These are phyloP conservation scores for Schoenoplectus triqueter DNA, from an alignment of 202 grass and related monocot genomes.

Conservation along the genomic window DNA sequence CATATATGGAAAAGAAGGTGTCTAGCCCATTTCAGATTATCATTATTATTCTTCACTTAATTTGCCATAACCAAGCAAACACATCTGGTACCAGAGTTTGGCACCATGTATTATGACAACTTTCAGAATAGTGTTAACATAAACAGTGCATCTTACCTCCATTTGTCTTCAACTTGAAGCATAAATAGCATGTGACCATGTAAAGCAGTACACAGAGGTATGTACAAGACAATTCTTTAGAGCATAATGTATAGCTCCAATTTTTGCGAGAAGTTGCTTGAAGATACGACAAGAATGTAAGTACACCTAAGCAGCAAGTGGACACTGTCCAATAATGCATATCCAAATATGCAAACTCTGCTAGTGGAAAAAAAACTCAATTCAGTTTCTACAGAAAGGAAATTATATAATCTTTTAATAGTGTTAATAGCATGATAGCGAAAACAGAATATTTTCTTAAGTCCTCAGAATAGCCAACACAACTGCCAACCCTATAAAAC, in stretches of 20 bases:
- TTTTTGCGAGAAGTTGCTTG: conserved; percentile 43
- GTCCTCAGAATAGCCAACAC: background rate
- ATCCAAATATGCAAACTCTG: conserved; percentile 69
- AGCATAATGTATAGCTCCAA: conserved; percentile 34
- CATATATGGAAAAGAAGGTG: background rate
- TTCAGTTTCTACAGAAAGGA: conserved; percentile 31
- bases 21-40: conserved; percentile 2
- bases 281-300: conserved; percentile 72
- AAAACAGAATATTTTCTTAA: conserved; percentile 2
- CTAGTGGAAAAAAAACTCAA: conserved; percentile 31
- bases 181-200: conserved; percentile 43
- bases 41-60: conserved; percentile 3
- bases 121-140: background rate
- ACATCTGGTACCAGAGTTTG: background rate
- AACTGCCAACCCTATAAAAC: background rate
- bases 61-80: conserved; percentile 7
- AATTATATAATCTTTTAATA: conserved; percentile 8
- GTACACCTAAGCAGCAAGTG: conserved; percentile 62
- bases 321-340: conserved; percentile 89
- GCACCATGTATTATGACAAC: background rate
- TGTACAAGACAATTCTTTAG: conserved; percentile 47
- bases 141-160: conserved; percentile 51
- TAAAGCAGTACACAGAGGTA: conserved; percentile 47
- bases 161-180: conserved; percentile 54
- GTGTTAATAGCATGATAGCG: background rate